Evolutionary conservation across 768 basidiomycete species (phyloP), one percentile per base, ranked within the genome.

Genomic region (Hypholoma sublateritium): DNA sequence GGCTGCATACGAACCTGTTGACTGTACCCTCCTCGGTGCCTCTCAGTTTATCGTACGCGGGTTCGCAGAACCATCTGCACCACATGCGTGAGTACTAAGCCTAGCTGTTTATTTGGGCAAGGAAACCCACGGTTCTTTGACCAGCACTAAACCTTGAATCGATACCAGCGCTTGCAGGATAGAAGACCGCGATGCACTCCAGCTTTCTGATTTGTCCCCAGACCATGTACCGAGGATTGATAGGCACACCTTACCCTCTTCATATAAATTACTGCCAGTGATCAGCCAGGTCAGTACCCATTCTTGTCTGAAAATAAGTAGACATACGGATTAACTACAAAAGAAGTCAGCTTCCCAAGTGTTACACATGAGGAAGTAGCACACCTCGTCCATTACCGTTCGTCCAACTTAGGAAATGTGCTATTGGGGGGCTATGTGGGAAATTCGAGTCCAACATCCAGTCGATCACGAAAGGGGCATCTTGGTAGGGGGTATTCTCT

Each of bases 381-480:
- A 64, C 78, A 85, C 88, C 89, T 78, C 94, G 79, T 28, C 94
- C 94, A 66, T 94, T 93, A 3, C 94, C 94, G 70, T 93, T 93
- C 5, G 95, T 97, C 91, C 93, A 95, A 58, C 92, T 94, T 48
- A 87, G 80, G 71, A 98, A 98, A 73, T 92, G 89, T 9, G 95
- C 95, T 54, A 85, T 77, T 0, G 95, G 95, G 12, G 95, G 93
- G 58, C 77, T 83, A 61, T 86, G 84, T 44, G 87, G 93, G 68
- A 89, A 97, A 69, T 88, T 87, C 53, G 85, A 91, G 65, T 91
- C 91, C 11, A 93, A 76, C 80, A 87, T 84, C 91, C 91, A 93
- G 72, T 98, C 95, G 55, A 97, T 96, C 22, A 97, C 87, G 72
- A 96, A 95, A 0, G 95, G 95, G 17, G 93, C 92, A 69, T 95